phyloP scores from a whole-genome alignment of 78 protist genomes.

The Emiliania huxleyi region DNA sequence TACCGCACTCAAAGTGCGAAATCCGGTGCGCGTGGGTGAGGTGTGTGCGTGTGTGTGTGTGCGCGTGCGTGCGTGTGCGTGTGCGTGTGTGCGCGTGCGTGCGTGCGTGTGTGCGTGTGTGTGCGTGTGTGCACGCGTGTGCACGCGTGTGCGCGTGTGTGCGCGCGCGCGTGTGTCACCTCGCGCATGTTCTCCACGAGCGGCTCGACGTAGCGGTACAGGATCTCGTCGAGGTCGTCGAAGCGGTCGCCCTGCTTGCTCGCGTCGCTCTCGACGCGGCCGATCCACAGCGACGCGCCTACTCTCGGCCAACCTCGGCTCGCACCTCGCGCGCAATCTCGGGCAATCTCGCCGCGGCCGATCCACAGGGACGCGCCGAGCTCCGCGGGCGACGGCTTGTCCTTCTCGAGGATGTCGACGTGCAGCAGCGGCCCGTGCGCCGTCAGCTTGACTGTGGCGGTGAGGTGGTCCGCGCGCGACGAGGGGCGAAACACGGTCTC shows the following conservation, averaged over 20 bases:
- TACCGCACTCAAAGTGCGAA: too few species aligned
- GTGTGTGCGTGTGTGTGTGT: too few species aligned
- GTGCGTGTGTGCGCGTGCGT: too few species aligned
- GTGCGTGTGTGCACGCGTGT: too few species aligned
- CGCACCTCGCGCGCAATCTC: too few species aligned
- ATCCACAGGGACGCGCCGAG: not conserved
- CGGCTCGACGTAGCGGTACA: not conserved
- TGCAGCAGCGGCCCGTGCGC: not conserved
- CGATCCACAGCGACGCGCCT: not conserved
- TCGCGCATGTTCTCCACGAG: not conserved
- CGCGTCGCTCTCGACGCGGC: not conserved
- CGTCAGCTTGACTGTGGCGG: not conserved
- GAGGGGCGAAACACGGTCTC: not conserved
- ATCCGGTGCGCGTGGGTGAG: too few species aligned
- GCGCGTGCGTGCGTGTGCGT: too few species aligned
- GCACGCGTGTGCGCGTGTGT: too few species aligned
- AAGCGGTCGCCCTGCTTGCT: not conserved
- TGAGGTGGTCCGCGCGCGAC: not conserved
- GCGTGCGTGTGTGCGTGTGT: not conserved
- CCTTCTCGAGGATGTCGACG: not conserved
- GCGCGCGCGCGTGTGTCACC: not conserved
- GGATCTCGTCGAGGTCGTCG: not conserved
- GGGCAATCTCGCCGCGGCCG: not conserved
- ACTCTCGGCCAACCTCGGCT: too few species aligned
- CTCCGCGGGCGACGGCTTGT: constrained; percentile 2